Evolutionary conservation across 352 stramenopile genomes (phyloP).

Genomic region (Halophytophthora polymorphica): DNA sequence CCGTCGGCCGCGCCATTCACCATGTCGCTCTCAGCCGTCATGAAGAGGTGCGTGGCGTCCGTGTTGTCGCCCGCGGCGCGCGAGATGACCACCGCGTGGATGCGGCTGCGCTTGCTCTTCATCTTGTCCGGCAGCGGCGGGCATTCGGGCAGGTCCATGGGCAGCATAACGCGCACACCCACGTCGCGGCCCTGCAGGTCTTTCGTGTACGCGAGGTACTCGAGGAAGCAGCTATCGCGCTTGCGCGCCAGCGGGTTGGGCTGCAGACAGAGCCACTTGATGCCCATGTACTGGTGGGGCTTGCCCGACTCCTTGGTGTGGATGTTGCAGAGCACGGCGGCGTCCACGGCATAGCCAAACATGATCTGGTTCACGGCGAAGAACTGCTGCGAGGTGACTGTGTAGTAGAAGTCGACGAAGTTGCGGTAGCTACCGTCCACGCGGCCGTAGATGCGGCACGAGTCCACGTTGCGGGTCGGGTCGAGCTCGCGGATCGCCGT

Average conservation of each 20-base stretch:
- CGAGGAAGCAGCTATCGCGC: constrained; percentile 67
- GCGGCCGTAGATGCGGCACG: constrained; percentile 55
- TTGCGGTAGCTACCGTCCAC: constrained; percentile 60
- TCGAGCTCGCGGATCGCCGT: constrained; percentile 37
- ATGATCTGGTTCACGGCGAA: constrained; percentile 74
- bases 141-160: constrained; percentile 59
- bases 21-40: constrained; percentile 53
- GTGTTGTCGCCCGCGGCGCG: constrained; percentile 31
- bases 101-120: constrained; percentile 52
- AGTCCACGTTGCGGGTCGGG: constrained; percentile 27
- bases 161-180: constrained; percentile 64
- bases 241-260: constrained; percentile 57
- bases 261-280: constrained; percentile 79
- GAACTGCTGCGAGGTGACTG: constrained; percentile 44
- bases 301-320: constrained; percentile 45
- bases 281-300: constrained; percentile 61
- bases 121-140: constrained; percentile 41
- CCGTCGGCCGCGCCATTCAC: constrained; percentile 21
- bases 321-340: constrained; percentile 68
- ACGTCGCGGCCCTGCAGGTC: constrained; percentile 58
- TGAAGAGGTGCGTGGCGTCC: constrained; percentile 52
- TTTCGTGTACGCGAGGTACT: constrained; percentile 73
- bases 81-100: constrained; percentile 57
- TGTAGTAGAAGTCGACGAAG: constrained; percentile 71
- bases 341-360: constrained; percentile 60